phyloP scores from a whole-genome alignment of 805 yeast species.

The Henningerozyma blattae region DNA sequence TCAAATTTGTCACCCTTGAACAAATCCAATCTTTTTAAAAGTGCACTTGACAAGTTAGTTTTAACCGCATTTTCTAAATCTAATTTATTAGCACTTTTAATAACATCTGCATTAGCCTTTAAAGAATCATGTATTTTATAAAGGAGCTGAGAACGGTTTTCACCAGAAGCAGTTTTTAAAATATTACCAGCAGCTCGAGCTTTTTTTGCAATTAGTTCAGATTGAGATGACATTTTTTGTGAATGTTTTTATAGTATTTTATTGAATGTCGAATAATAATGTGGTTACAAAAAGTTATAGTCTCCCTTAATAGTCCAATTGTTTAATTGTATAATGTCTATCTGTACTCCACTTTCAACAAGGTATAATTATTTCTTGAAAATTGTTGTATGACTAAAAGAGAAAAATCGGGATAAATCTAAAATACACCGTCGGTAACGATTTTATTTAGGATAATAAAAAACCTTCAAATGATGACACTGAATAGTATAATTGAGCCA shows the following conservation, averaged over 20 bases:
- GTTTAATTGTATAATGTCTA: too few relatives aligned
- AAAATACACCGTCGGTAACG: background rate
- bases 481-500: too few relatives aligned
- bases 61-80: conserved; percentile 64
- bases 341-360: too few relatives aligned
- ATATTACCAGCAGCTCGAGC: conserved; percentile 79
- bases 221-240: conserved; percentile 15
- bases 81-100: conserved; percentile 57
- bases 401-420: too few relatives aligned
- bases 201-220: conserved; percentile 65
- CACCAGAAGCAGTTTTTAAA: conserved; percentile 65
- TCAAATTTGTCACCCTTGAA: conserved; percentile 78
- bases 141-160: conserved; percentile 62
- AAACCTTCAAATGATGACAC: background rate
- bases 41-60: conserved; percentile 52
- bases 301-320: background rate
- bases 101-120: conserved; percentile 41
- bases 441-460: background rate
- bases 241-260: background rate
- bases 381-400: too few relatives aligned
- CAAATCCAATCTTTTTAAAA: conserved; percentile 77
- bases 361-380: too few relatives aligned
- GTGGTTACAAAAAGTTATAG: background rate
- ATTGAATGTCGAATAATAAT: background rate
- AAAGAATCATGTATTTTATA: conserved; percentile 62